phyloP scores from a whole-genome alignment of 1,284 basidiomycete genomes.

The Lentinula novae-zelandiae region DNA sequence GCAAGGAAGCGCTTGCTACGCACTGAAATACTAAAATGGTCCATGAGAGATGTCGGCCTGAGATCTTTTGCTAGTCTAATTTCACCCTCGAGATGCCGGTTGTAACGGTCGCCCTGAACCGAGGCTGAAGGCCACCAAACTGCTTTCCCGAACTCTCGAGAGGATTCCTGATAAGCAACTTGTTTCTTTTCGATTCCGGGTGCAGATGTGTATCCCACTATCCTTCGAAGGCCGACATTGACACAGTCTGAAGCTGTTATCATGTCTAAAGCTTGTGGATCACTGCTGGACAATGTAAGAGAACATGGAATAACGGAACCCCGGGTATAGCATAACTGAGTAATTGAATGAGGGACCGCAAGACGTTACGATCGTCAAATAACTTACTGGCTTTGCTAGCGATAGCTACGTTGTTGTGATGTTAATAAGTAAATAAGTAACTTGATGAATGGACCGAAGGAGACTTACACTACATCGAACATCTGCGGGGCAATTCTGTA shows the following conservation, averaged over 20 bases:
- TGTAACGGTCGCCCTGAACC: slow-evolving; percentile 22
- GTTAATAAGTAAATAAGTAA: slow-evolving; percentile 12
- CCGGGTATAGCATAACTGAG: slow-evolving; percentile 45
- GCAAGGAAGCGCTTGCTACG: neutral
- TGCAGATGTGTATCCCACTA: slow-evolving; percentile 39
- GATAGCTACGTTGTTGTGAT: slow-evolving; percentile 29
- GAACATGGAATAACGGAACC: slow-evolving; percentile 44
- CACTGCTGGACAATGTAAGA: slow-evolving; percentile 35
- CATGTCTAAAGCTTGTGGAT: slow-evolving; percentile 38
- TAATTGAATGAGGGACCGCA: neutral
- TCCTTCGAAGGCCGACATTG: slow-evolving; percentile 37
- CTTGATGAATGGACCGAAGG: slow-evolving; percentile 26
- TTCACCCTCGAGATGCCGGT: slow-evolving; percentile 44
- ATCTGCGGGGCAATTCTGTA: slow-evolving; percentile 35
- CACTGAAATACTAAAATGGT: slow-evolving; percentile 44
- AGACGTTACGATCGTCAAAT: neutral
- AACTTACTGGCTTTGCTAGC: slow-evolving; percentile 39
- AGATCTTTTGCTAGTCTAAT: slow-evolving; percentile 45
- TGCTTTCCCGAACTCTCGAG: slow-evolving; percentile 38
- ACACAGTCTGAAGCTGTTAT: slow-evolving; percentile 38
- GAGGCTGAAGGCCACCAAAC: slow-evolving; percentile 41
- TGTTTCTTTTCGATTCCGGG: slow-evolving; percentile 28
- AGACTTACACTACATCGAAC: slow-evolving; percentile 28
- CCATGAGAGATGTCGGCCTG: slow-evolving; percentile 42
- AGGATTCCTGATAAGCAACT: slow-evolving; percentile 35